Percentiles rank a stretch among this genome's conserved stretches.
These are phyloP conservation scores for Daedalea quercina DNA, from an alignment of 768 basidiomycete species.

Conservation along the genomic window DNA sequence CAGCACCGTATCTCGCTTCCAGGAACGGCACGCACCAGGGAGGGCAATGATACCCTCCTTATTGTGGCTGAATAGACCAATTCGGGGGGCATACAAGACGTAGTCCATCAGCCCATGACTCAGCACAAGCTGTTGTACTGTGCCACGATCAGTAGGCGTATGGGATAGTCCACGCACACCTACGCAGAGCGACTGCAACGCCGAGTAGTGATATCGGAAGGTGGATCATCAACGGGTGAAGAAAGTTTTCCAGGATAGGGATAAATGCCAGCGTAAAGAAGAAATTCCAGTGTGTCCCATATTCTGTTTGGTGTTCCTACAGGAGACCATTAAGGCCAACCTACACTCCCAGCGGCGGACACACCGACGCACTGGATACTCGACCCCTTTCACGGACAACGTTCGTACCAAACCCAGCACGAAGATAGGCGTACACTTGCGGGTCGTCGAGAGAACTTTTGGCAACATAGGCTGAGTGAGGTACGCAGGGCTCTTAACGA, in stretches of 20 bases:
- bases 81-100: constrained; percentile 60
- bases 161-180: constrained; percentile 13
- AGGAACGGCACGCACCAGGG: constrained; percentile 37
- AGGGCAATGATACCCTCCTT: constrained; percentile 90
- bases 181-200: constrained; percentile 52
- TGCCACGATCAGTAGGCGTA: background rate
- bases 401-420: constrained; percentile 72
- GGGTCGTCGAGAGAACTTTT: constrained; percentile 45
- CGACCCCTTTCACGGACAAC: constrained; percentile 82
- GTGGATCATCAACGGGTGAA: constrained; percentile 58
- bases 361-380: constrained; percentile 74
- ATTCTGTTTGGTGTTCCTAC: constrained; percentile 93
- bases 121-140: constrained; percentile 70
- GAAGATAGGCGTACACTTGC: constrained; percentile 62
- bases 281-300: constrained; percentile 98
- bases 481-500: constrained; percentile 57
- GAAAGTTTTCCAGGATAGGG: constrained; percentile 60
- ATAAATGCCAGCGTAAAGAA: constrained; percentile 87
- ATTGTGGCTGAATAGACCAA: constrained; percentile 65
- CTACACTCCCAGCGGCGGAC: background rate
- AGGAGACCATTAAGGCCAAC: background rate
- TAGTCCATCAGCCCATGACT: constrained; percentile 54
- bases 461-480: constrained; percentile 40
- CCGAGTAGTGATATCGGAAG: constrained; percentile 60
- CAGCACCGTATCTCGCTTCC: background rate